Evolutionary conservation across 768 basidiomycete species (phyloP), one percentile per base, ranked within the genome.

Genomic region (Auricularia sp.): DNA sequence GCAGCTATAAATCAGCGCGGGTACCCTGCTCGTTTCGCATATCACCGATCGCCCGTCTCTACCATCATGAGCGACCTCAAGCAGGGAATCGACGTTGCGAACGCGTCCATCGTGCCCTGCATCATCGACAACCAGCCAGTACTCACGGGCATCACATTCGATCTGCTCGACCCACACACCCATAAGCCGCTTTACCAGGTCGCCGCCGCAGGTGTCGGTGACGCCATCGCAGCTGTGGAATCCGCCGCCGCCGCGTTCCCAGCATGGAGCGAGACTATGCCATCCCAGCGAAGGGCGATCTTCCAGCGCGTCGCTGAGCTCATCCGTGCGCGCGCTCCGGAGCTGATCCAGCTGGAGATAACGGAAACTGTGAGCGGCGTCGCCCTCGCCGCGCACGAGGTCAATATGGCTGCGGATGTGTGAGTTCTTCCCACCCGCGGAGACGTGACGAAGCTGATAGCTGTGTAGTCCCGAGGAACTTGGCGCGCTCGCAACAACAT

Each of bases 271-370:
- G 63, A 34, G 45, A 63, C 67, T 4, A 51, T 64, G 2, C 64
- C 68, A 3, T 13, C 51, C 18, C 62, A 66, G 63, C 66, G 70
- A 8, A 47, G 70, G 5, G 51, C 45, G 21, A 69, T 71, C 65
- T 71, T 71, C 65, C 6, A 64, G 62, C 65, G 62, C 45, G 70
- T 68, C 1, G 68, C 67, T 3, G 42, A 61, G 24, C 47, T 70
- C 24, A 24, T 70, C 18, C 51, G 63, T 8, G 59, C 62, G 39
- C 64, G 69, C 3, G 65, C 35, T 1, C 36, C 56, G 34, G 67
- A 71, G 54, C 67, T 66, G 24, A 65, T 66, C 11, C n/a, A 54
- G 34, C 39, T 66, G 29, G 67, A 67, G 42, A 44, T 62, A 18
- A n/a, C 62, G n/a, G 70, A 71, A 65, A 70, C 69, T 68, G 0